phyloP scores from a whole-genome alignment of 148 eudicot genomes.

The Pharnaceum exiguum region DNA sequence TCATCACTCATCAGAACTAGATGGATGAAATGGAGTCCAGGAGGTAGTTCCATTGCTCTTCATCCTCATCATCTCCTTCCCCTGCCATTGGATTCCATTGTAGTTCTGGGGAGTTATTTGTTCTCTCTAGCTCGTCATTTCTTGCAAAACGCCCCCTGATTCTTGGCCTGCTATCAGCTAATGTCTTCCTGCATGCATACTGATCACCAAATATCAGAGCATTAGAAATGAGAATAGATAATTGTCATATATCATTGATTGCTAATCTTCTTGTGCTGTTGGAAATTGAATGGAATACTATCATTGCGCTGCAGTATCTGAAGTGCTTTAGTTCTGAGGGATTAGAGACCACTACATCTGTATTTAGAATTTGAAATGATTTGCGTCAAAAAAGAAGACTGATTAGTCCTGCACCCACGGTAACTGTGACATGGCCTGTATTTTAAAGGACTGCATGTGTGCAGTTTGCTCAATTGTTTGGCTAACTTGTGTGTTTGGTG shows the following conservation, averaged over 20 bases:
- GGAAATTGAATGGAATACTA: too few species aligned
- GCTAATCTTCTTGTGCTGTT: too few species aligned
- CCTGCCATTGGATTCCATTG: conserved; percentile 31
- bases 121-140: conserved; percentile 49
- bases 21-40: conserved; percentile 39
- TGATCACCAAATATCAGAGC: conserved; percentile 16
- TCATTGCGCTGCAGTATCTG: too few species aligned
- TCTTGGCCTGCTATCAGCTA: conserved; percentile 88
- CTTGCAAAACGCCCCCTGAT: conserved; percentile 83
- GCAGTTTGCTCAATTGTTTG: background rate
- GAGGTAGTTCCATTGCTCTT: conserved; percentile 52
- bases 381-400: too few species aligned
- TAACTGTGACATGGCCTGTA: conserved; percentile 10
- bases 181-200: conserved; percentile 91
- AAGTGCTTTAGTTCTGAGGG: too few species aligned
- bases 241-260: background rate
- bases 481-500: background rate
- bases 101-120: conserved; percentile 16
- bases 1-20: too few species aligned
- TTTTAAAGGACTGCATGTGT: conserved; percentile 2
- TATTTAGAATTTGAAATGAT: too few species aligned
- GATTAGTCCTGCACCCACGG: too few species aligned
- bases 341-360: too few species aligned
- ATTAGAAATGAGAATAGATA: background rate
- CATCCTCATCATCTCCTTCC: conserved; percentile 46